These are phyloP conservation scores for Psilocybe tampanensis DNA, from an alignment of 768 basidiomycete species.

Conservation along the genomic window DNA sequence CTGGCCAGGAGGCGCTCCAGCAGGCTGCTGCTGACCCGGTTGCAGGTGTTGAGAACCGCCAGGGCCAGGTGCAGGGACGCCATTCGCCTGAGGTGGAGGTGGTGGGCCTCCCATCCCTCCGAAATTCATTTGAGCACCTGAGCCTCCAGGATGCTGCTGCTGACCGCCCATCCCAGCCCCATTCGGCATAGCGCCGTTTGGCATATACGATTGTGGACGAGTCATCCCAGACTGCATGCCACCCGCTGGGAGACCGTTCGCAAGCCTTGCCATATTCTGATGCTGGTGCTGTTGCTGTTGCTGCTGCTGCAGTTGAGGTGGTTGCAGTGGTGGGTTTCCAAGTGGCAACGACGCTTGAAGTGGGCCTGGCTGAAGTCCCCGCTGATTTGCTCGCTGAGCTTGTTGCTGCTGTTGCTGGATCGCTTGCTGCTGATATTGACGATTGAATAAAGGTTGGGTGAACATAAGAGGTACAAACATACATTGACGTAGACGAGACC, in stretches of 20 bases:
- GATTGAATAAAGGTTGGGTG: not conserved
- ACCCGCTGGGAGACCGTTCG: conserved; percentile 15
- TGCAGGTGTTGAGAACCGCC: conserved; percentile 19
- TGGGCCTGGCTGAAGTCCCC: not conserved
- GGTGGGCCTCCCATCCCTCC: conserved; percentile 28
- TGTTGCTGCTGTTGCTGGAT: conserved; percentile 20
- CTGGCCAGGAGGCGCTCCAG: not conserved
- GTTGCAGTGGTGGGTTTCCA: conserved; percentile 18
- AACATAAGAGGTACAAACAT: conserved; percentile 19
- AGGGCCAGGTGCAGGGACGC: conserved; percentile 38
- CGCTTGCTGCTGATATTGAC: not conserved
- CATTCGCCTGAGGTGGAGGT: conserved; percentile 38
- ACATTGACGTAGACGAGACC: conserved; percentile 75
- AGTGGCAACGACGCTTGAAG: not conserved
- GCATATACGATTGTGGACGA: conserved; percentile 18
- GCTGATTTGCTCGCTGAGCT: not conserved
- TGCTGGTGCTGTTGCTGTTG: conserved; percentile 6
- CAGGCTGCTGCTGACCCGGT: conserved; percentile 11
- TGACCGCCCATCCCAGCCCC: conserved; percentile 23
- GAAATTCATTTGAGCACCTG: conserved; percentile 19
- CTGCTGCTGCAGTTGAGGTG: conserved; percentile 21
- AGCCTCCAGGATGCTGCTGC: conserved; percentile 19
- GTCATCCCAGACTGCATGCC: conserved; percentile 14
- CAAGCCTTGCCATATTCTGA: conserved; percentile 15
- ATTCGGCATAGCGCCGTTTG: conserved; percentile 30